phyloP scores from a whole-genome alignment of 1,284 basidiomycete genomes.

The Vanrija pseudolonga region DNA sequence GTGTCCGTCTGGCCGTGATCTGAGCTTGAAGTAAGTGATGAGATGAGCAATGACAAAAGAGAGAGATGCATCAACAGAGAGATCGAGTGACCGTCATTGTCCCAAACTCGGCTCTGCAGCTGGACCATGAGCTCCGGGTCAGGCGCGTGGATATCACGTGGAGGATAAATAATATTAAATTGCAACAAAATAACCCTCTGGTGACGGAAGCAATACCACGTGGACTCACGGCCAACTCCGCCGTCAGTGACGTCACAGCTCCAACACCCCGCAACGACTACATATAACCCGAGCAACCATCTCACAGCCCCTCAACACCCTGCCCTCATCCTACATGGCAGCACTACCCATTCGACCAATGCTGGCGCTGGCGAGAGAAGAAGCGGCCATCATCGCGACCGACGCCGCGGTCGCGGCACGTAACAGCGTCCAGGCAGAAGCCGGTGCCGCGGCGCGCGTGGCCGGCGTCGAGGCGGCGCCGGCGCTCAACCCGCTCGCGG shows the following conservation, averaged over 20 bases:
- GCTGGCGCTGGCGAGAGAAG: conserved; percentile 38
- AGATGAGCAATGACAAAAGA: too few relatives aligned
- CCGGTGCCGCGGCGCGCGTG: conserved; percentile 19
- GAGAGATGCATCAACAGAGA: neutral
- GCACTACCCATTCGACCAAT: conserved; percentile 32
- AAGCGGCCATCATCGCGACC: conserved; percentile 29
- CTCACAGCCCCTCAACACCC: neutral
- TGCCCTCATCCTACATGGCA: conserved; percentile 6
- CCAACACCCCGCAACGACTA: neutral
- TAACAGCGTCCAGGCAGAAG: conserved; percentile 24
- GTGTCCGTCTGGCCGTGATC: neutral
- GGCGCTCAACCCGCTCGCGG: conserved; percentile 31
- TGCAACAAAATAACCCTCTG: neutral
- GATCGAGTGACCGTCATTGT: too few relatives aligned
- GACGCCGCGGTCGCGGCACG: conserved; percentile 31
- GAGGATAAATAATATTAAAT: neutral
- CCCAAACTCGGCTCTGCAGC: too few relatives aligned
- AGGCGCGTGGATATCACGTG: neutral
- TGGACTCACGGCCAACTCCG: too few relatives aligned
- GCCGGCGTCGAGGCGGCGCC: conserved; percentile 14
- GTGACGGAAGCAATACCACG: too few relatives aligned
- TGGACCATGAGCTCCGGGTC: neutral
- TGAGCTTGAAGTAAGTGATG: neutral
- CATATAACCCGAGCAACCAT: neutral
- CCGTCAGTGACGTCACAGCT: too few relatives aligned